These are phyloP conservation scores for Aspergillus coremiiformis DNA, from an alignment of 495 filamentous ascomycete species.

Conservation along the genomic window DNA sequence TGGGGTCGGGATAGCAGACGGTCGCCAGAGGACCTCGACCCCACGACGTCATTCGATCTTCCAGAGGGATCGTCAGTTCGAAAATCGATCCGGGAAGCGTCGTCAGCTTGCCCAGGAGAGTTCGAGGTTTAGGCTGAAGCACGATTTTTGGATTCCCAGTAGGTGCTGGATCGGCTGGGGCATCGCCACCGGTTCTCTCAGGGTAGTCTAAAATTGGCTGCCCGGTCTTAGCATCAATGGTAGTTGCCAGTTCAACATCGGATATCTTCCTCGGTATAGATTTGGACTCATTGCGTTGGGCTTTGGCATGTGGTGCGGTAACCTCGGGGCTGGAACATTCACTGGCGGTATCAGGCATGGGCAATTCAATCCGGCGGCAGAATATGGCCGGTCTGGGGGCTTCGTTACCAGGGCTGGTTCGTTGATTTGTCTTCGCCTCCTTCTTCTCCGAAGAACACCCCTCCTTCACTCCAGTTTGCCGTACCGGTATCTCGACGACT, in stretches of 20 bases:
- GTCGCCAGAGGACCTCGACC: conserved; percentile 60
- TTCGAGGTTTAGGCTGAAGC: conserved; percentile 30
- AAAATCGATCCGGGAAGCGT: conserved; percentile 39
- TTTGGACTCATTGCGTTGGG: background rate
- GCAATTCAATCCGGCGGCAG: conserved; percentile 30
- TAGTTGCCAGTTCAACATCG: conserved; percentile 34
- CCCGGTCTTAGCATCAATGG: conserved; percentile 38
- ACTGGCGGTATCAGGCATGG: conserved; percentile 39
- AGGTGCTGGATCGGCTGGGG: conserved; percentile 11
- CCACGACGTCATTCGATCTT: conserved; percentile 61
- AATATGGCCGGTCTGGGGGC: conserved; percentile 32
- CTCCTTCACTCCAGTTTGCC: conserved; percentile 21
- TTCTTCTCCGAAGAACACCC: conserved; percentile 3
- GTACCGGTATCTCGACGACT: conserved; percentile 29
- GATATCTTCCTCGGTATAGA: conserved; percentile 12
- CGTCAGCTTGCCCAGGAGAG: conserved; percentile 38
- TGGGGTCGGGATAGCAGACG: conserved; percentile 47
- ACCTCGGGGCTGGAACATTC: conserved; percentile 30
- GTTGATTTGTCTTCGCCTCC: background rate
- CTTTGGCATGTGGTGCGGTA: conserved; percentile 9
- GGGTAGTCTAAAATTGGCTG: conserved; percentile 25
- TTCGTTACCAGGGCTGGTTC: conserved; percentile 9
- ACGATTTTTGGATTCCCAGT: conserved; percentile 2
- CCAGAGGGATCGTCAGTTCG: conserved; percentile 54
- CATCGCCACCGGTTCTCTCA: conserved; percentile 13